Evolutionary conservation across 75 land plant species (phyloP).

Genomic region (Pinus tabuliformis): DNA sequence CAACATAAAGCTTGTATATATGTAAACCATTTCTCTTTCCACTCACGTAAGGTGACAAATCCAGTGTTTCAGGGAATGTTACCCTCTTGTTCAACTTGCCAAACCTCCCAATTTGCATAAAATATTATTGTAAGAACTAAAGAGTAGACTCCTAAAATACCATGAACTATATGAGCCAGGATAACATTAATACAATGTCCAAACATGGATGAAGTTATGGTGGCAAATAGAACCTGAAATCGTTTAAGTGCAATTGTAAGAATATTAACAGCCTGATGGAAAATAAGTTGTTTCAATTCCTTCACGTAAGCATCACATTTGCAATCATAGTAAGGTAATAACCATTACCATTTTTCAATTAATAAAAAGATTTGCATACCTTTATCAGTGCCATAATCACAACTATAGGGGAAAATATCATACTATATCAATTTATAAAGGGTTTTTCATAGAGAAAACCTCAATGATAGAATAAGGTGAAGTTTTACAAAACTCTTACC

Average conservation of each 20-base stretch:
- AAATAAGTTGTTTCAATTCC: constrained; percentile 79
- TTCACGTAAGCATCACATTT: constrained; percentile 95
- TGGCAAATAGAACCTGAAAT: constrained; percentile 67
- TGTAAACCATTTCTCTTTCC: constrained; percentile 42
- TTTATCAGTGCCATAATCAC: not conserved
- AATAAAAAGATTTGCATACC: not conserved
- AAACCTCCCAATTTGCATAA: constrained; percentile 88
- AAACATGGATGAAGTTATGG: not conserved
- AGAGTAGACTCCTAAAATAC: not conserved
- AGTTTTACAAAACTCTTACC: not conserved
- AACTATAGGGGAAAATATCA: not conserved
- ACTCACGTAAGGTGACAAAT: constrained; percentile 80
- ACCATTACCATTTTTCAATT: not conserved
- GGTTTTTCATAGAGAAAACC: not conserved
- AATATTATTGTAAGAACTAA: constrained; percentile 6
- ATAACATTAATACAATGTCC: not conserved
- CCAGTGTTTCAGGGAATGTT: constrained; percentile 69
- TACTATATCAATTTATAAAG: not conserved
- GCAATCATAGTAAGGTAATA: not conserved
- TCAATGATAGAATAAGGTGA: not conserved
- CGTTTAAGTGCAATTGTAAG: constrained; percentile 90
- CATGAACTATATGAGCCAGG: constrained; percentile 1
- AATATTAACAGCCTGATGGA: constrained; percentile 83
- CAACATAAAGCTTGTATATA: constrained; percentile 81
- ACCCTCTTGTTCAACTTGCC: constrained; percentile 92